A percentile compares a stretch with the other conserved stretches of the same genome.
Evolutionary conservation across 768 basidiomycete genomes (phyloP).

Genomic region (Leucocoprinus birnbaumii): DNA sequence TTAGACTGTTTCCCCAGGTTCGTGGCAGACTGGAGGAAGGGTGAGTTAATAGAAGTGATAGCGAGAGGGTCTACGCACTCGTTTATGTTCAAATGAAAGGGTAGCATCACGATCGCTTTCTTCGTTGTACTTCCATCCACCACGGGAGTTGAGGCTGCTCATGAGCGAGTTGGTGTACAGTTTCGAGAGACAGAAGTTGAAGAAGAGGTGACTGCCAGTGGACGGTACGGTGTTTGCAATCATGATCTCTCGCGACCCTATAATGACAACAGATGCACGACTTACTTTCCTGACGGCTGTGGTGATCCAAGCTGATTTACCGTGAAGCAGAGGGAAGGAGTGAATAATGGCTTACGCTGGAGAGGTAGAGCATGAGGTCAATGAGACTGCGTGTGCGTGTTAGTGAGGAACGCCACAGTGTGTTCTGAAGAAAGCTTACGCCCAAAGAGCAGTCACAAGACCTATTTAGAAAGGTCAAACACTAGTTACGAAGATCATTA

Average conservation of each 20-base stretch:
- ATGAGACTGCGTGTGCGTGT: conserved; percentile 4
- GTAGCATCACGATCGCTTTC: conserved; percentile 2
- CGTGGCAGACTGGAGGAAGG: background rate
- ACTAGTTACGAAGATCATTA: background rate
- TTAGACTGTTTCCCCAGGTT: background rate
- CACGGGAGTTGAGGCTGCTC: conserved; percentile 33
- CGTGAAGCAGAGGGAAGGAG: background rate
- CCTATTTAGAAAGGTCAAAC: background rate
- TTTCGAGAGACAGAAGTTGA: conserved; percentile 37
- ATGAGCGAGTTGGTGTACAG: conserved; percentile 40
- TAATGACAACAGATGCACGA: background rate
- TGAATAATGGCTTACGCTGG: conserved; percentile 15
- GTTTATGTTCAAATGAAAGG: background rate
- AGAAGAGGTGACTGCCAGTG: conserved; percentile 38
- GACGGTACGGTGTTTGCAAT: no score
- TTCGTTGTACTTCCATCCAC: conserved; percentile 24
- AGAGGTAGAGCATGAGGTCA: conserved; percentile 19
- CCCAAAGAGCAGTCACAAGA: conserved; percentile 7
- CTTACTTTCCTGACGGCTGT: conserved; percentile 16
- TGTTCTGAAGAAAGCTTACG: conserved; percentile 5
- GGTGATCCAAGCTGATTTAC: background rate
- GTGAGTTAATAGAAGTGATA: background rate
- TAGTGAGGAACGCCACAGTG: no score
- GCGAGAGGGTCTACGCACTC: background rate
- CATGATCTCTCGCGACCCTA: no score